Evolutionary conservation across 768 basidiomycete species (phyloP), one percentile per base, ranked within the genome.

Genomic region (Leccinum rimulosum): DNA sequence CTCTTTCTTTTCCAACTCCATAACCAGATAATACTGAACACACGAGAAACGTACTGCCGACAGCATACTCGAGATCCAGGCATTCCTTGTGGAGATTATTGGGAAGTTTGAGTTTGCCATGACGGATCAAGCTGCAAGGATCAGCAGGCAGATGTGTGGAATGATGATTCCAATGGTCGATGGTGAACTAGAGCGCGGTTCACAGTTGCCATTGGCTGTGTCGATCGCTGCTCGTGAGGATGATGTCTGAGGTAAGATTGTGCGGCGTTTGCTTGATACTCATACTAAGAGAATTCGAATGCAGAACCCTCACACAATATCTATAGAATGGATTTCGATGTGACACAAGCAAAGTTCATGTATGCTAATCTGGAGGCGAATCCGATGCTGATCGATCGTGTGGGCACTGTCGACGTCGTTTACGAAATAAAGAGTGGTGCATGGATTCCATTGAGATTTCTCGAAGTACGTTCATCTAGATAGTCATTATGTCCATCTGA

Each of bases 401-500:
- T 36, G 35, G 15, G 35, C 35, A 36, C 35, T 14, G 35, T 36
- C 14, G 35, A 15, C 14, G 35, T 15, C 35, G 14, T 15, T 11
- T 11, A 36, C 35, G 6, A 14, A 15, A 36, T 36, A 7, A 15
- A 36, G 35, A 14, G 35, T 14, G 14, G 35, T 14, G 33, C 33
- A 33, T 12, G 6, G 4, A 12, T 14, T 35, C 12, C 35, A 35
- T 5, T 35, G 14, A 11, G 31, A 36, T 14, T 3, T 11, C 6
- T 35, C 35, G 35, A 4, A 35, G n/a, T 14, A 10, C 55, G 50
- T 52, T 22, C 11, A 22, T 54, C 43, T 11, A 33, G 11, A 33
- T 55, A 15, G 17, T 57, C 51, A 66, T 52, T n/a, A 35, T 19
- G 47, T 11, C 91, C 91, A 93, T 19, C 84, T 84, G 59, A 93